phyloP scores from a whole-genome alignment of 106 monocot species.

The Platanthera guangdongensis region DNA sequence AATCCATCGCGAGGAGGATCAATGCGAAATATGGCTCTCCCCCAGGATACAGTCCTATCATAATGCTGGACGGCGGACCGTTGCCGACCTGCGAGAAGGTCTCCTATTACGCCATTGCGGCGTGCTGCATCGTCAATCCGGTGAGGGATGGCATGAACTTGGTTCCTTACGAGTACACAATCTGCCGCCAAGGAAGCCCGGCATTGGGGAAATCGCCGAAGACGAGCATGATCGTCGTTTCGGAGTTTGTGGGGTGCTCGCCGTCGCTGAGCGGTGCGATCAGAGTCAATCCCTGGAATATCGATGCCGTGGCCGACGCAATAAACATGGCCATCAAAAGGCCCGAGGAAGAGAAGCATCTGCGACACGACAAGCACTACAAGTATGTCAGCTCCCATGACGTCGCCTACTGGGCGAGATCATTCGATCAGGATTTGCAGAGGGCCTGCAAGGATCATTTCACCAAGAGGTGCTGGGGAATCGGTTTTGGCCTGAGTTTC shows the following conservation, averaged over 20 bases:
- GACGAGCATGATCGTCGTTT: slow-evolving; percentile 81
- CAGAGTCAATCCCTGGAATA: slow-evolving; percentile 75
- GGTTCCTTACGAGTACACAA: slow-evolving; percentile 83
- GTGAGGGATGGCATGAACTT: slow-evolving; percentile 83
- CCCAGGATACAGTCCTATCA: slow-evolving; percentile 45
- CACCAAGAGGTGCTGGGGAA: slow-evolving; percentile 73
- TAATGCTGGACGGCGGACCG: slow-evolving; percentile 21
- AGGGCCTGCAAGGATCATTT: slow-evolving; percentile 78
- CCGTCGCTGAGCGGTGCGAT: slow-evolving; percentile 55
- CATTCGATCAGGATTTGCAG: slow-evolving; percentile 88
- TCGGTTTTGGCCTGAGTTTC: slow-evolving; percentile 86
- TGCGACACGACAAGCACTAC: slow-evolving; percentile 75
- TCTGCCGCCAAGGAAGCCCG: slow-evolving; percentile 55
- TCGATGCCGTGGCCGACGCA: slow-evolving; percentile 70
- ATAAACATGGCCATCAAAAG: slow-evolving; percentile 57
- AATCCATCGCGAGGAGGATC: slow-evolving; percentile 18
- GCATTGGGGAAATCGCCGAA: slow-evolving; percentile 24
- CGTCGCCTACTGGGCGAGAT: slow-evolving; percentile 80
- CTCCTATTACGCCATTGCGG: slow-evolving; percentile 65
- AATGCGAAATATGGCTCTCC: slow-evolving; percentile 27
- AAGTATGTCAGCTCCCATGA: slow-evolving; percentile 83
- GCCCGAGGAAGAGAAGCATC: slow-evolving; percentile 70
- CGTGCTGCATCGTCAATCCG: slow-evolving; percentile 73
- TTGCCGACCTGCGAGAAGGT: slow-evolving; percentile 47
- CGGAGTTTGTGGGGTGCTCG: slow-evolving; percentile 58